Conservation (phyloP, 2,329 filamentous ascomycete species). For the Aureobasidium leucospermi region DNA sequence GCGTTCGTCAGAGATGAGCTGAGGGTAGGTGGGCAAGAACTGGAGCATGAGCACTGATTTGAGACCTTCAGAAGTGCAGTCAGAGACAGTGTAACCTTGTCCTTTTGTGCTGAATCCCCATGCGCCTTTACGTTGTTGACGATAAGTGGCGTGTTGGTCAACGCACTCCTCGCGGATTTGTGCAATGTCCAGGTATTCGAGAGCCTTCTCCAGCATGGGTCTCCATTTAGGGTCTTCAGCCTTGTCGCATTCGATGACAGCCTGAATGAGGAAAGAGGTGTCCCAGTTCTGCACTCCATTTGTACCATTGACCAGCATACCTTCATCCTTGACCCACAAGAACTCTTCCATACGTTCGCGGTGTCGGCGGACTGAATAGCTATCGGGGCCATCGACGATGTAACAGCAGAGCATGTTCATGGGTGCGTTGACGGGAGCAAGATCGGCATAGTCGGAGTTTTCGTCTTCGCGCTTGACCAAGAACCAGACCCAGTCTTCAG, state of each 20-base stretch:
- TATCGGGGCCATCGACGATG: conserved; percentile 71
- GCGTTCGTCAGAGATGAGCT: conserved; percentile 65
- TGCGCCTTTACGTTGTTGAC: conserved; percentile 82
- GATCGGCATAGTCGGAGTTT: conserved; percentile 79
- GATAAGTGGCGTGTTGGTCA: conserved; percentile 74
- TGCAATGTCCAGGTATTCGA: conserved; percentile 81
- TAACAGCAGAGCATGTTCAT: conserved; percentile 89
- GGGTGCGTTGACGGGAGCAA: conserved; percentile 82
- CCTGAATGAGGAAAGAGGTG: conserved; percentile 82
- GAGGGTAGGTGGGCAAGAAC: conserved; percentile 65
- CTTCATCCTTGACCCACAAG: conserved; percentile 85
- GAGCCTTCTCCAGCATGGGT: conserved; percentile 73
- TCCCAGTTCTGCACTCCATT: conserved; percentile 99
- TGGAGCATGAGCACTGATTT: conserved; percentile 84
- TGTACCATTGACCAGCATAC: conserved; percentile 91
- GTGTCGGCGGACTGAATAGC: conserved; percentile 65
- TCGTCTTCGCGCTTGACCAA: conserved; percentile 85
- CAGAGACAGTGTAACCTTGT: conserved; percentile 92
- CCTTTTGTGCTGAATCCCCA: conserved; percentile 93
- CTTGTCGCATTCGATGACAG: conserved; percentile 69
- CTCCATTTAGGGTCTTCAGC: conserved; percentile 69
- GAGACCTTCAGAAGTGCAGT: conserved; percentile 86
- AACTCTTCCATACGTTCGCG: conserved; percentile 77
- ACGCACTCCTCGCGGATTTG: conserved; percentile 80
- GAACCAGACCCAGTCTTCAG: conserved; percentile 74